Evolutionary conservation across 768 basidiomycete genomes (phyloP), one percentile per base, ranked within the genome.

Genomic region (Russula sp.): DNA sequence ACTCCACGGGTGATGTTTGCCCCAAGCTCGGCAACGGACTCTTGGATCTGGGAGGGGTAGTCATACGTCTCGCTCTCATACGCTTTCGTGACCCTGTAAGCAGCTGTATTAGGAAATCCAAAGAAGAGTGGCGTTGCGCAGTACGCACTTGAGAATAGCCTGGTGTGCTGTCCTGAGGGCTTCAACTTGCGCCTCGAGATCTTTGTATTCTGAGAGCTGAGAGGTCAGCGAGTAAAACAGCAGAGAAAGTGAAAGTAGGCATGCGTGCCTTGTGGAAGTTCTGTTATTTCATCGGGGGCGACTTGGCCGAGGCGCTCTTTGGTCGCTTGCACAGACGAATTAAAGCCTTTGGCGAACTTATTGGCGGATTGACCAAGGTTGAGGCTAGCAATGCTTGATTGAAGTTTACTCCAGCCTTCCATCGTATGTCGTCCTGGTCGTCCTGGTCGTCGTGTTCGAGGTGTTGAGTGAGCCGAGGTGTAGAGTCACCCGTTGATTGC

Each of bases 181-280:
- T 75, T 99, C 97, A 45, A 98, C 97, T 60, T 93, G 88, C 51
- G 87, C 80, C 76, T 99, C 97, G 67, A 99, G 85, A 72, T 96
- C 92, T 71, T 88, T 94, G 82, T 98, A 99, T 74, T 99, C 96
- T 91, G 78, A 20, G 34, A 45, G 51, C 8, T 44, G 37, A 57
- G 37, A 34, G 13, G 22, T 53, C 10, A 44, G 40, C 61, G 8
- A 22, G 50, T 37, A 32, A 13, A 44, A 37, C 3, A 27, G 20
- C n/a, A 6, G 42, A 27, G 20, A n/a, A 51, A 7, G 31, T 4
- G 35, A 20, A 10, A 50, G 32, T 44, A 11, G 47, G 9, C 6
- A 22, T 54, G 8, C 72, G 13, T 32, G 88, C 91, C 93, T 76
- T 91, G 87, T 31, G 91, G 90, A 55, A 93, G 81, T 76, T 98